Evolutionary conservation across 192 early-diverging fungal species (phyloP).

Genomic region (Backusella macrospora): DNA sequence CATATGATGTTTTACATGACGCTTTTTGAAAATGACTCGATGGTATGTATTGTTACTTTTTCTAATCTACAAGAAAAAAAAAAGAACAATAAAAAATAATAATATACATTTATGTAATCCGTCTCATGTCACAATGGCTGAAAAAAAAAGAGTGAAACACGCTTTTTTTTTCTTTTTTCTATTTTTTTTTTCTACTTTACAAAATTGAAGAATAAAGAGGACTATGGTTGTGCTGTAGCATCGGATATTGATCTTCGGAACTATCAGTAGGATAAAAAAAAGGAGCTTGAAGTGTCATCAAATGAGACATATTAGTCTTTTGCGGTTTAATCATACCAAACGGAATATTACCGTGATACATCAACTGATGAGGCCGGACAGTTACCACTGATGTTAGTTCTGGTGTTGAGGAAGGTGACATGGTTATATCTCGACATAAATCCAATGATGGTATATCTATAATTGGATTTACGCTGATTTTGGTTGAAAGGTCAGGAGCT

Average conservation of each 20-base stretch:
- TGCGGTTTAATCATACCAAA: neutral
- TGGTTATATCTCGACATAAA: constrained; percentile 27
- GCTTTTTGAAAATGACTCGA: neutral
- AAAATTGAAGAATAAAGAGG: constrained; percentile 13
- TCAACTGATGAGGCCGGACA: neutral
- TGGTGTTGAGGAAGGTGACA: constrained; percentile 40
- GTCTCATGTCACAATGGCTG: no score
- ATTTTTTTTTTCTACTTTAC: neutral
- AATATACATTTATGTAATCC: neutral
- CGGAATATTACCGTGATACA: neutral
- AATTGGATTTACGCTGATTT: constrained; percentile 24
- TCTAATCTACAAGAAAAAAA: constrained; percentile 7
- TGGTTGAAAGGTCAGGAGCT: constrained; percentile 21
- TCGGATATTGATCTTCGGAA: constrained; percentile 16
- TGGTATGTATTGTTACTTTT: neutral
- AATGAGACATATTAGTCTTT: constrained; percentile 15
- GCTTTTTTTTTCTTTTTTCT: neutral
- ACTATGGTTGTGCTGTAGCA: neutral
- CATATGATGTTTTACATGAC: constrained; percentile 10
- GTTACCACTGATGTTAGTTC: constrained; percentile 17
- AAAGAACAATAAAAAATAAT: neutral
- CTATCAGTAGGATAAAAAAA: constrained; percentile 29
- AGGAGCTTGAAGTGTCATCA: constrained; percentile 32
- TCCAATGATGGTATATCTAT: constrained; percentile 31
- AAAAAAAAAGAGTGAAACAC: no score